Conservation (phyloP, 169 alveolate species). For the Eimeria sp. region DNA sequence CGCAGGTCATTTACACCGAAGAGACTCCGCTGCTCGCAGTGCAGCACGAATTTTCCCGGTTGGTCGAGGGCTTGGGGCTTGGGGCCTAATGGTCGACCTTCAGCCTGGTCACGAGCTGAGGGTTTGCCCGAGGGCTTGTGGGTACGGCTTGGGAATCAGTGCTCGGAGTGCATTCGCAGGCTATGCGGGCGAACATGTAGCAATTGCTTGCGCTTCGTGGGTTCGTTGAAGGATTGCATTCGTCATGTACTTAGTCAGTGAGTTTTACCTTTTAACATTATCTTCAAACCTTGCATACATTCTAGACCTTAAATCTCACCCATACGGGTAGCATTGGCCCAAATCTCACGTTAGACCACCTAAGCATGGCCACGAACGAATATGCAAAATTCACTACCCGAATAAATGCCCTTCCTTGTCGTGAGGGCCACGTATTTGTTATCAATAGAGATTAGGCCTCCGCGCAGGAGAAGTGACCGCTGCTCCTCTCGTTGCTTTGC, state of each 20-base stretch:
- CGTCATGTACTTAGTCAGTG: conserved; percentile 32
- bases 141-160: neutral
- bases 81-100: neutral
- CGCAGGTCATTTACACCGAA: conserved; percentile 56
- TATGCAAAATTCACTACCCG: neutral
- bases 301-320: neutral
- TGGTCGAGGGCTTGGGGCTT: neutral
- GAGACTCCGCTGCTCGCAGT: conserved; percentile 28
- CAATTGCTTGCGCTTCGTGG: conserved; percentile 64
- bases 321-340: neutral
- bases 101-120: neutral
- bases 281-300: neutral
- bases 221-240: conserved; percentile 42
- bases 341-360: neutral
- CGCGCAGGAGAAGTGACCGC: neutral
- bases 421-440: neutral
- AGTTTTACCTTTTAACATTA: neutral
- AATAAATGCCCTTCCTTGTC: neutral
- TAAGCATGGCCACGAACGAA: neutral
- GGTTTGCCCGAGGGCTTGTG: neutral
- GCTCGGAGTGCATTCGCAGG: conserved; percentile 5
- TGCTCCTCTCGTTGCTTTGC: neutral
- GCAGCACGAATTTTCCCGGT: conserved; percentile 74
- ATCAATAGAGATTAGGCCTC: neutral
- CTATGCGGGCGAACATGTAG: conserved; percentile 47